Percentiles rank a stretch among this genome's conserved stretches.
Conservation (phyloP, 768 basidiomycete species). For the Chalciporus pseudorubinellus region DNA sequence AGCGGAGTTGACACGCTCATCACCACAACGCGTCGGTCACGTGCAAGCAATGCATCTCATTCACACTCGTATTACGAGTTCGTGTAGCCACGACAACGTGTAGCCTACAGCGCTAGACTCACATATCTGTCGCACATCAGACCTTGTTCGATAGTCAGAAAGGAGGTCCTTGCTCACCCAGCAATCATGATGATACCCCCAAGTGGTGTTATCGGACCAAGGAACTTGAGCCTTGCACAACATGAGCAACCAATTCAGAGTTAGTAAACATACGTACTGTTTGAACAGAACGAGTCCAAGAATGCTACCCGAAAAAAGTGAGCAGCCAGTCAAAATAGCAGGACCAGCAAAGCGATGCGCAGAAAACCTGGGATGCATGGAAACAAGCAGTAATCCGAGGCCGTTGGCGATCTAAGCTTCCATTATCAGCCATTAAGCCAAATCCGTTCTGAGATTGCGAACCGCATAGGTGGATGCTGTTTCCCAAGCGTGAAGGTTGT, state of each 20-base stretch:
- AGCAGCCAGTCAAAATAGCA: conserved; percentile 55
- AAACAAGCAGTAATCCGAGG: conserved; percentile 58
- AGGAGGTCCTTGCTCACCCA: conserved; percentile 45
- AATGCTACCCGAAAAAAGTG: conserved; percentile 65
- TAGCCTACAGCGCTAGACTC: conserved; percentile 44
- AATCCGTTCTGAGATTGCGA: conserved; percentile 17
- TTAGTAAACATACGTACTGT: conserved; percentile 30
- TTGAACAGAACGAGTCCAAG: conserved; percentile 51
- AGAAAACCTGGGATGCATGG: conserved; percentile 60
- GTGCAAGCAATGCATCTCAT: conserved; percentile 26
- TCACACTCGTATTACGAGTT: conserved; percentile 2
- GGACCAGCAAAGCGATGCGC: conserved; percentile 63
- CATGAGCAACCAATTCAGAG: neutral
- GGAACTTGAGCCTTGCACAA: conserved; percentile 39
- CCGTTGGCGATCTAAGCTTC: conserved; percentile 61
- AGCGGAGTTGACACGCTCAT: conserved; percentile 43
- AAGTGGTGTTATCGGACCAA: conserved; percentile 68
- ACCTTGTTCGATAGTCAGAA: neutral
- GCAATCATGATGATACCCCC: conserved; percentile 65
- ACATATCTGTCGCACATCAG: conserved; percentile 43
- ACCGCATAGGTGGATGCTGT: conserved; percentile 67
- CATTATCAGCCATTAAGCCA: conserved; percentile 9
- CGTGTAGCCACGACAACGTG: too few species aligned
- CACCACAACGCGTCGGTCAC: conserved; percentile 39
- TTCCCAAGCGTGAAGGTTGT: conserved; percentile 56